Evolutionary conservation across 2,329 filamentous ascomycete species (phyloP).

Genomic region (Pseudogymnoascus sp.): DNA sequence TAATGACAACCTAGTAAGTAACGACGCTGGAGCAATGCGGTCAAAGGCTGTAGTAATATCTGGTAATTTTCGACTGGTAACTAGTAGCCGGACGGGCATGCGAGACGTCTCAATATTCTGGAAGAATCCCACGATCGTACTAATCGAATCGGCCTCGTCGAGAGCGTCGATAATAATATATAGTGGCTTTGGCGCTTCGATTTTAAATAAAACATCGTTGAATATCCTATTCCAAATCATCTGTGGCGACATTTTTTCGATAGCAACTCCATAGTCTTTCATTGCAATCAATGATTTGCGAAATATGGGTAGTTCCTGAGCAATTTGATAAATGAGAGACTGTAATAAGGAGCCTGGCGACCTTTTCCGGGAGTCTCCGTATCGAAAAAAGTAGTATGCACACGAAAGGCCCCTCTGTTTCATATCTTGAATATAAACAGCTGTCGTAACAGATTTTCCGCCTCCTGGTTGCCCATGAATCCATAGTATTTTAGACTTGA

Average conservation of each 20-base stretch:
- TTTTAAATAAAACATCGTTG: slow-evolving; percentile 14
- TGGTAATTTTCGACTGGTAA: slow-evolving; percentile 4
- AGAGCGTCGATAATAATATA: slow-evolving; percentile 20
- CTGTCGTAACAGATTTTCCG: slow-evolving; percentile 31
- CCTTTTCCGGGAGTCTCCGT: slow-evolving; percentile 24
- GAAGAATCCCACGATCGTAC: not conserved
- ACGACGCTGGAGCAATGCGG: not conserved
- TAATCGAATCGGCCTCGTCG: slow-evolving; percentile 16
- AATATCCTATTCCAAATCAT: slow-evolving; percentile 19
- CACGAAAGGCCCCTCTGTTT: slow-evolving; percentile 14
- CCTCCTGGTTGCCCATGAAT: slow-evolving; percentile 23
- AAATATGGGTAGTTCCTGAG: slow-evolving; percentile 16
- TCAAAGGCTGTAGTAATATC: slow-evolving; percentile 7
- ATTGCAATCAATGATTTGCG: not conserved
- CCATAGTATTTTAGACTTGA: slow-evolving; percentile 24
- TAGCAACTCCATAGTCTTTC: not conserved
- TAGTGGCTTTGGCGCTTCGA: slow-evolving; percentile 11
- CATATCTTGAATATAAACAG: slow-evolving; percentile 25
- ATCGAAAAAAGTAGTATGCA: slow-evolving; percentile 29
- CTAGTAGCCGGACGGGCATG: not conserved
- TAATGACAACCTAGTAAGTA: not conserved
- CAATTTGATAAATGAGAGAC: slow-evolving; percentile 28
- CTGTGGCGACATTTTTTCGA: slow-evolving; percentile 15
- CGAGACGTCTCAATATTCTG: not conserved
- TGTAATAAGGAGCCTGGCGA: slow-evolving; percentile 19